Base-by-base conservation (phyloP, 2,329 filamentous ascomycete genomes). In the Stemphylium lycopersici region DNA sequence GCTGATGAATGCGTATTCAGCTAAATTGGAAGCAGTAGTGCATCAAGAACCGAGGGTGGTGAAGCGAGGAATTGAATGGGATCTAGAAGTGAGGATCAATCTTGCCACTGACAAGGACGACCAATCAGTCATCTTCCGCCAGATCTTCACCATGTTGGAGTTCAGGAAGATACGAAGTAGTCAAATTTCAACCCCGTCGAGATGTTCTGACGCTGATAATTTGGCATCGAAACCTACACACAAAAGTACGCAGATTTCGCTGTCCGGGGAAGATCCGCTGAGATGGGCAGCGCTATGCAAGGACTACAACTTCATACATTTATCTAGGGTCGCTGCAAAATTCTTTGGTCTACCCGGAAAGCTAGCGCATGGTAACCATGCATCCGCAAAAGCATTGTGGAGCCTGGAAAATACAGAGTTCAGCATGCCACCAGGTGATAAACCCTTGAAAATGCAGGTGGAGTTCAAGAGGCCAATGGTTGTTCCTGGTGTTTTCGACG, bases 141-240 rank as follows among this genome's bases (percentile, higher is more conserved):
- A 56, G 16, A 37, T 43, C 10, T 56, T 52, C 29, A 56, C 34
- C 20, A 56, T 52, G 53, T 18, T 56, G 29, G 53, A 56, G 16
- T 40, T 52, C n/a, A 37, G 44, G 12, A 45, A 48, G 36, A 24
- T 18, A 12, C 15, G 34, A 20, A 5, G 13, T 13, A 24, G 31
- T 8, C n/a, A 31, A 8, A 24, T 4, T 22, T 6, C 13, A 8
- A 31, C 4, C 8, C 18, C 13, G 3, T 20, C 32, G 39, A 16
- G 20, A 13, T 6, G 16, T 4, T 31, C 20, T 16, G 15, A 11
- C 10, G 6, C 15, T 15, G 34, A 11, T 10, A 12, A 5, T 12
- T 34, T 15, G 22, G 15, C 13, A 24, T 12, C n/a, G 36, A 26
- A 18, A 4, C 22, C 29, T 3, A 10, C 18, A 5, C 18, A 32